phyloP scores from a whole-genome alignment of 306 rosid genomes.

The Elaeagnus macrophylla region DNA sequence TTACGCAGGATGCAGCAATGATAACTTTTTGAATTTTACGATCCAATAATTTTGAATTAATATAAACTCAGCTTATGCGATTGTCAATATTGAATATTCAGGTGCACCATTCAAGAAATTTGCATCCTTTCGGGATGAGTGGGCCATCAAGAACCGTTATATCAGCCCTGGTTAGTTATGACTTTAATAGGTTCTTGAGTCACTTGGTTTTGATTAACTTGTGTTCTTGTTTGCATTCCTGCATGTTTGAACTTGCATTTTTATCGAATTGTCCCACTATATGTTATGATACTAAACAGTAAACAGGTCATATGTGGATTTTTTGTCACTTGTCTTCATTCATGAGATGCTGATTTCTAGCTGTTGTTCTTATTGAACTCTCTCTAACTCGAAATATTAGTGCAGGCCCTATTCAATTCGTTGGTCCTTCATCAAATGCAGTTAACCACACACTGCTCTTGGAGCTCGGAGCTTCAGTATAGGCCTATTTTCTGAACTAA shows the following conservation, averaged over 20 bases:
- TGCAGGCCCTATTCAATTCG: conserved; percentile 75
- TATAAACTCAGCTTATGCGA: too few relatives aligned
- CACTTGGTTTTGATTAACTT: too few relatives aligned
- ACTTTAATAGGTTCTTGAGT: not conserved
- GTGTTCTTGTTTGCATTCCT: not conserved
- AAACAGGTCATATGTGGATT: too few relatives aligned
- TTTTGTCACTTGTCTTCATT: not conserved
- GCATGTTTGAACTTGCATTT: not conserved
- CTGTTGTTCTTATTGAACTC: not conserved
- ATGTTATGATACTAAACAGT: too few relatives aligned
- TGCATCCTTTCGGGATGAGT: conserved; percentile 64
- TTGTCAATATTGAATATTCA: not conserved
- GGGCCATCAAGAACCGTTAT: conserved; percentile 74
- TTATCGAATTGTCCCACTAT: too few relatives aligned
- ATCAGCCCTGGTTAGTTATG: conserved; percentile 50
- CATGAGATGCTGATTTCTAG: not conserved
- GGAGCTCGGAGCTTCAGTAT: conserved; percentile 54
- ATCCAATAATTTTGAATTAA: conserved; percentile 1
- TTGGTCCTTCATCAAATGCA: conserved; percentile 57
- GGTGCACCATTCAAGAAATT: conserved; percentile 87
- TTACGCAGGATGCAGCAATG: not conserved
- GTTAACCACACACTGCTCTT: conserved; percentile 54
- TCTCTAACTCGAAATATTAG: not conserved
- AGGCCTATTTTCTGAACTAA: not conserved
- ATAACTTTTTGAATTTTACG: not conserved